phyloP scores from a whole-genome alignment of 805 yeast species.

The Scheffersomyces amazonensis region DNA sequence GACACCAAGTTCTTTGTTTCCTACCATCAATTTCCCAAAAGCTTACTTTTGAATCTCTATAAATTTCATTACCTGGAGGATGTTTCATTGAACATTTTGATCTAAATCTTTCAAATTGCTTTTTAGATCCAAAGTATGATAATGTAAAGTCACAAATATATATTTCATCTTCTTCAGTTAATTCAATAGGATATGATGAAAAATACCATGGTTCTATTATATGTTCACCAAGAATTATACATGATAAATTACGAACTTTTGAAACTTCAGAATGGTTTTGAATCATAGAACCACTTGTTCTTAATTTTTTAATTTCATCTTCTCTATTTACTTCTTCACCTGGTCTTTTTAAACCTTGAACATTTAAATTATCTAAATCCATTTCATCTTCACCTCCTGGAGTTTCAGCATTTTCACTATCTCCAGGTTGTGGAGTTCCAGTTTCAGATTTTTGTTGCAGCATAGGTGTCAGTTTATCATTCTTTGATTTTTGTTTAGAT shows the following conservation, averaged over 20 bases:
- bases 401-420: slow-evolving; percentile 20
- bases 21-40: slow-evolving; percentile 98
- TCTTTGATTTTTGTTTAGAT: slow-evolving; percentile 14
- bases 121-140: slow-evolving; percentile 81
- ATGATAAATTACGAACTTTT: slow-evolving; percentile 77
- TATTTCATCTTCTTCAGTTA: slow-evolving; percentile 86
- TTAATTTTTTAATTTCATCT: slow-evolving; percentile 85
- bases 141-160: slow-evolving; percentile 91
- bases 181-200: slow-evolving; percentile 93
- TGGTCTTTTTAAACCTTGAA: slow-evolving; percentile 69
- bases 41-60: slow-evolving; percentile 87
- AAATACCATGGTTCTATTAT: slow-evolving; percentile 99
- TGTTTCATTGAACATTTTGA: slow-evolving; percentile 84
- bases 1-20: slow-evolving; percentile 95
- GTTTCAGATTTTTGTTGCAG: slow-evolving; percentile 6
- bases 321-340: slow-evolving; percentile 79
- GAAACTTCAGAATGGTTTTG: slow-evolving; percentile 86
- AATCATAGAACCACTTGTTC: slow-evolving; percentile 97
- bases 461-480: slow-evolving; percentile 12
- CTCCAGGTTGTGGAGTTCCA: slow-evolving; percentile 25
- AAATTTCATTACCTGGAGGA: slow-evolving; percentile 98
- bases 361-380: slow-evolving; percentile 82
- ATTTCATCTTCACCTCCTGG: slow-evolving; percentile 55
- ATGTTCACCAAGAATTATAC: slow-evolving; percentile 81
- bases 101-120: slow-evolving; percentile 91